Base-by-base conservation (phyloP, 176 grass and related monocot genomes). In the Echinochloa phyllopogon region DNA sequence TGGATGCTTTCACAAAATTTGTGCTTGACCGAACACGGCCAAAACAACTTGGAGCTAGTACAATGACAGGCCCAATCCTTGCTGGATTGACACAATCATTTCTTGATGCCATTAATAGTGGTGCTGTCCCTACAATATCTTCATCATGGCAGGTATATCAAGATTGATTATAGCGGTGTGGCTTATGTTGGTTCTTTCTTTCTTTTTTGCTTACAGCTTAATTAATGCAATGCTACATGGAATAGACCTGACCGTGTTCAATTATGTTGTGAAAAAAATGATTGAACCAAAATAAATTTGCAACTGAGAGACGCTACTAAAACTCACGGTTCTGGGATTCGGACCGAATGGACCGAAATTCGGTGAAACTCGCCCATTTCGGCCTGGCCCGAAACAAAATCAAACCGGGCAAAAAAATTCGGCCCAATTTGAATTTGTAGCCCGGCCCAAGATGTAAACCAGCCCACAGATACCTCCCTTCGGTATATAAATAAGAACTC, bases 11-110 rank as follows among this genome's bases (percentile, higher is more conserved):
- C 44, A 92, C 92, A 10, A 99, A 96, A 57, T 99, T 92, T 79
- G 86, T 99, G 68, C 95, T 99, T 84, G 94, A 96, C 49, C 93
- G 96, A 79, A 96, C 93, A 70, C 90, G 92, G 72, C 91, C 96
- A 56, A 99, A 99, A 78, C 96, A 96, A 87, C 85, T 99, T 78
- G 96, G 96, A 81, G 85, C 91, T 63, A 99, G 91, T 74, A 93
- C 91, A 52, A 94, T 99, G 96, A 99, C 96, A 65, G 96, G 96
- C 10, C 94, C 96, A 27, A 86, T 99, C 74, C 91, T 99, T 82
- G 89, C 96, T 78, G 96, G 93, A 82, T 62, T 99, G 52, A 99
- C 93, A 27, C 96, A 99, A 72, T 95, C 93, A 80, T 98, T 98
- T 86, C 83, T 98, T 64, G 96, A 98, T 83, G 96, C 96, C 73